These are phyloP conservation scores for Fraxinus velutina DNA, from an alignment of 305 asterid species.

Conservation along the genomic window DNA sequence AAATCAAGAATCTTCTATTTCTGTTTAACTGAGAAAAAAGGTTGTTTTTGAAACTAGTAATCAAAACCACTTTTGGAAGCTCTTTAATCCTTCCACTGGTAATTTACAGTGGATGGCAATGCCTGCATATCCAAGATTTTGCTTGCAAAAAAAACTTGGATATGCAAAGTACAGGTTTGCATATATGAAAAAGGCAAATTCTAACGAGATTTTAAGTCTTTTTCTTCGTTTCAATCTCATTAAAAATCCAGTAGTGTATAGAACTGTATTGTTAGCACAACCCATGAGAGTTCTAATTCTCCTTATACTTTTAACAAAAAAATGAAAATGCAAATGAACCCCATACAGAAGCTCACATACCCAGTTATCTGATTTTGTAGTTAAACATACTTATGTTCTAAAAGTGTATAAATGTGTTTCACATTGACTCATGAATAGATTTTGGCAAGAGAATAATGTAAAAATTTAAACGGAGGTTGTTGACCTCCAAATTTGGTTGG, in stretches of 20 bases:
- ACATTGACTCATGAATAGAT: not conserved
- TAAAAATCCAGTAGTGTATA: no score
- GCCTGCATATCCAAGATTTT: not conserved
- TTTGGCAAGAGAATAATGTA: not conserved
- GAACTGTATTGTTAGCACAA: not conserved
- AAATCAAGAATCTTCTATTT: not conserved
- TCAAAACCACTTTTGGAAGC: not conserved
- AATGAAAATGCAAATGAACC: no score
- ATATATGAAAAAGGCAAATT: no score
- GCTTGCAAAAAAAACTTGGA: not conserved
- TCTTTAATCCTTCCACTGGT: not conserved
- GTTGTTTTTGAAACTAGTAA: not conserved
- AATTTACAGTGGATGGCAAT: not conserved
- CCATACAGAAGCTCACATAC: no score
- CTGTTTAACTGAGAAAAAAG: not conserved
- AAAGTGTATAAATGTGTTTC: not conserved
- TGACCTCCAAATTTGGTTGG: not conserved
- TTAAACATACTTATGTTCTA: not conserved
- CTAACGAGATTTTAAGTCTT: no score
- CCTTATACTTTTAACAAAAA: not conserved
- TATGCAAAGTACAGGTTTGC: no score
- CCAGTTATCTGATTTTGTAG: no score
- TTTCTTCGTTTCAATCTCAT: no score
- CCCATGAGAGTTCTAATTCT: not conserved
- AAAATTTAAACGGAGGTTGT: not conserved